phyloP scores from a whole-genome alignment of 768 basidiomycete species.

The Cyclocybe aegerita region DNA sequence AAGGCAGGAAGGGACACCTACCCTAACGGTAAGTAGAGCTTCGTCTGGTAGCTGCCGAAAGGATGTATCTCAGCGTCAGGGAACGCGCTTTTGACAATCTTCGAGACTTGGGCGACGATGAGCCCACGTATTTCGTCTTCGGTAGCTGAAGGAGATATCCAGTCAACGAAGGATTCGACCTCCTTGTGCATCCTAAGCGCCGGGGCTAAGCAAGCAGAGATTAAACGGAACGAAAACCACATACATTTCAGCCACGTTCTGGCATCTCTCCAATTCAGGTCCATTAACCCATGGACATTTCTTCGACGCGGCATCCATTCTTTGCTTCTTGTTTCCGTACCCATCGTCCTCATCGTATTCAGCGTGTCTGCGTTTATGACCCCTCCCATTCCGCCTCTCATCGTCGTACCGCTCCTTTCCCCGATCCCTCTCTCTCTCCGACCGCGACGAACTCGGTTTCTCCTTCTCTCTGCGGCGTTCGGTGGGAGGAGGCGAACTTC shows the following conservation, averaged over 20 bases:
- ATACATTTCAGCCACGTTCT: constrained; percentile 83
- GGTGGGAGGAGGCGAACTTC: not conserved
- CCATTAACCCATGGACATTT: constrained; percentile 70
- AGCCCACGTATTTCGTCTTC: constrained; percentile 86
- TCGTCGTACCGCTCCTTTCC: constrained; percentile 28
- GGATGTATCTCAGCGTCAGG: constrained; percentile 80
- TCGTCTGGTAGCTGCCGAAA: constrained; percentile 93
- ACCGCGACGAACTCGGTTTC: not conserved
- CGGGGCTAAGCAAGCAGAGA: constrained; percentile 8
- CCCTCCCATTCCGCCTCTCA: constrained; percentile 14
- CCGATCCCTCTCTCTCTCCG: constrained; percentile 40
- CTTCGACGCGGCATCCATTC: constrained; percentile 49
- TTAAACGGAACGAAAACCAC: constrained; percentile 25
- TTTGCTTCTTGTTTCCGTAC: constrained; percentile 52
- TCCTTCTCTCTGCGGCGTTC: constrained; percentile 5
- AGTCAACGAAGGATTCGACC: constrained; percentile 79
- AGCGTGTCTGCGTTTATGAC: constrained; percentile 48
- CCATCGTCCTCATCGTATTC: constrained; percentile 42
- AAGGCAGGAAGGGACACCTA: constrained; percentile 34
- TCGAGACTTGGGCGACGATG: constrained; percentile 67
- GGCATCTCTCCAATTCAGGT: constrained; percentile 72
- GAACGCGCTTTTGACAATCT: constrained; percentile 63
- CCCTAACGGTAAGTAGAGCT: constrained; percentile 92
- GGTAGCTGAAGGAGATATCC: constrained; percentile 81
- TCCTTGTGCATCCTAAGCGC: constrained; percentile 76